These are phyloP conservation scores for Diplodia mutila DNA, from an alignment of 2,329 filamentous ascomycete genomes.

Conservation along the genomic window DNA sequence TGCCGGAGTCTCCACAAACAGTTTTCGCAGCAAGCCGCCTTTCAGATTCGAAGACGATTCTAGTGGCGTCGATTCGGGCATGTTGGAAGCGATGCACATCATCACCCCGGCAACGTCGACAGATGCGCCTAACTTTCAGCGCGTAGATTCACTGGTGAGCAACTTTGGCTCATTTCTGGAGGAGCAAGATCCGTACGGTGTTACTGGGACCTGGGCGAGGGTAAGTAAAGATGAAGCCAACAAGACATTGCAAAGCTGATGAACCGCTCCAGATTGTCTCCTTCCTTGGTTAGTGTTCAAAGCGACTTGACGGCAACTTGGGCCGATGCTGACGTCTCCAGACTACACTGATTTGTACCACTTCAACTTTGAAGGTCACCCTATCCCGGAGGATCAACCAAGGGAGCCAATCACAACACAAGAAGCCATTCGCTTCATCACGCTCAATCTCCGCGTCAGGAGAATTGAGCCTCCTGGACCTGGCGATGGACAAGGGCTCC, in stretches of 20 bases:
- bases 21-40: conserved; percentile 16
- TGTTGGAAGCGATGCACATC: conserved; percentile 13
- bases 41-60: conserved; percentile 3
- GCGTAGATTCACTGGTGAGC: conserved; percentile 31
- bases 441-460: conserved; percentile 67
- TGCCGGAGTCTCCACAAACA: conserved; percentile 34
- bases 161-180: conserved; percentile 35
- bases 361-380: conserved; percentile 67
- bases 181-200: conserved; percentile 67
- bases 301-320: no score
- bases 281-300: conserved; percentile 44
- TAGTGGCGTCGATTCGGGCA: neutral
- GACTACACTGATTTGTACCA: conserved; percentile 74
- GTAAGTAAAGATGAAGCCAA: neutral
- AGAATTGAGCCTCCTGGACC: conserved; percentile 62
- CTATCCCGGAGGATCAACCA: conserved; percentile 37
- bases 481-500: conserved; percentile 60
- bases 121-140: neutral
- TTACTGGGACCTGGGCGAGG: conserved; percentile 71
- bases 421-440: conserved; percentile 72
- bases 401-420: conserved; percentile 61
- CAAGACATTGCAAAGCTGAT: neutral
- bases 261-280: conserved; percentile 44
- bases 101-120: conserved; percentile 3
- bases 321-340: conserved; percentile 18